Evolutionary conservation across 2,329 filamentous ascomycete genomes (phyloP).

Genomic region (Penicillium verrucosum): DNA sequence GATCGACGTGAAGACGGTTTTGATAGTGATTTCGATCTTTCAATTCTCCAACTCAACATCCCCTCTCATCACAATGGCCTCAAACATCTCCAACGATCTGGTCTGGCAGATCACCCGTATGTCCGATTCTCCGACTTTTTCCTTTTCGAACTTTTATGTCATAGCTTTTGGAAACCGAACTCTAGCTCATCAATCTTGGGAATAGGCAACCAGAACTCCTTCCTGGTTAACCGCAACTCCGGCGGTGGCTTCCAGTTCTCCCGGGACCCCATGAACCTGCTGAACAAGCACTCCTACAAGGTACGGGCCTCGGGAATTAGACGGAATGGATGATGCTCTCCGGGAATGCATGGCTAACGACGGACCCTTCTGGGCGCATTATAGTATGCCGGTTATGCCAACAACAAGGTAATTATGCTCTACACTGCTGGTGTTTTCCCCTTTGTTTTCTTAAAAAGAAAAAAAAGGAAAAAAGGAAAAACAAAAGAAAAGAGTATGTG

Average conservation of each 20-base stretch:
- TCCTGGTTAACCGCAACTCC: constrained; percentile 82
- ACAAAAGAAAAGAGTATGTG: too few species aligned
- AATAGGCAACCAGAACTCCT: constrained; percentile 81
- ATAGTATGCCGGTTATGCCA: constrained; percentile 87
- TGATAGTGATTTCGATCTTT: constrained; percentile 23
- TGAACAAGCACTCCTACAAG: constrained; percentile 89
- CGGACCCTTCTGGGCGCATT: constrained; percentile 5
- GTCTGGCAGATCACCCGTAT: constrained; percentile 94
- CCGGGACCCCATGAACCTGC: constrained; percentile 88
- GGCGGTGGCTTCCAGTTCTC: constrained; percentile 85
- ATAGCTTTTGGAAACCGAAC: background rate
- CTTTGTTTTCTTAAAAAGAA: background rate
- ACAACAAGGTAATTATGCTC: constrained; percentile 69
- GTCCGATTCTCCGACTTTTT: constrained; percentile 42
- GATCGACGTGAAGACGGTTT: constrained; percentile 10
- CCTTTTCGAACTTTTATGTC: background rate
- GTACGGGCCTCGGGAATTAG: constrained; percentile 43
- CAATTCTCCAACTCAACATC: constrained; percentile 25
- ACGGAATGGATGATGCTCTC: constrained; percentile 9
- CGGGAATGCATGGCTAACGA: constrained; percentile 23
- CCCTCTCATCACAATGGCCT: constrained; percentile 40
- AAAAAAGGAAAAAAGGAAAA: too few species aligned
- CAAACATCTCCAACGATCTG: constrained; percentile 83
- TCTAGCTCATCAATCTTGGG: constrained; percentile 14
- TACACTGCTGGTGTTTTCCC: constrained; percentile 7